Conservation (phyloP, 331 rosid species). For the Acacia pycnantha region DNA sequence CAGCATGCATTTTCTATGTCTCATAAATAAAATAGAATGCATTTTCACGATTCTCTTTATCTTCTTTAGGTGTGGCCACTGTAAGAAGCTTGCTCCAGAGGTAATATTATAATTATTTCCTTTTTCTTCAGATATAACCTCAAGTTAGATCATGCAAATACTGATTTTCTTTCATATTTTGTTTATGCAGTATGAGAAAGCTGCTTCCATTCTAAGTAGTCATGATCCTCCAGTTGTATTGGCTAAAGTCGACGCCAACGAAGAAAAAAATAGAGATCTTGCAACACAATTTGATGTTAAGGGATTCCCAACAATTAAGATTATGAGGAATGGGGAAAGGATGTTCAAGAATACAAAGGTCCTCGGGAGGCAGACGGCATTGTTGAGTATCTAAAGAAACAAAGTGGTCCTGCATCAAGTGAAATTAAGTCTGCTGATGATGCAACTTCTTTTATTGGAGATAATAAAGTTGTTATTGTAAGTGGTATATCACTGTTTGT, state of each 20-base stretch:
- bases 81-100: conserved; percentile 91
- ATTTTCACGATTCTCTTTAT: neutral
- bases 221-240: conserved; percentile 68
- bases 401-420: conserved; percentile 78
- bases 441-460: conserved; percentile 54
- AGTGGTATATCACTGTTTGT: conserved; percentile 22
- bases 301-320: conserved; percentile 90
- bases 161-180: conserved; percentile 13
- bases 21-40: neutral
- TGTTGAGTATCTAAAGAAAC: conserved; percentile 75
- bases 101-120: conserved; percentile 40
- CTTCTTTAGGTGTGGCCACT: conserved; percentile 78
- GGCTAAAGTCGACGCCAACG: conserved; percentile 86
- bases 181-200: conserved; percentile 72
- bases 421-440: conserved; percentile 73
- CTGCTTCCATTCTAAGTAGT: conserved; percentile 77
- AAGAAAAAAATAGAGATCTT: conserved; percentile 59
- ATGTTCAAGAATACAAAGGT: conserved; percentile 80
- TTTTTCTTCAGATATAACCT: neutral
- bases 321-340: conserved; percentile 85
- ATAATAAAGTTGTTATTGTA: conserved; percentile 69
- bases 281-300: conserved; percentile 52
- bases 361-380: conserved; percentile 90
- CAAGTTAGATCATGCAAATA: neutral
- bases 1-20: neutral